Evolutionary conservation across 352 stramenopile species (phyloP), one percentile per base, ranked within the genome.

Genomic region (Phytophthora meadii): DNA sequence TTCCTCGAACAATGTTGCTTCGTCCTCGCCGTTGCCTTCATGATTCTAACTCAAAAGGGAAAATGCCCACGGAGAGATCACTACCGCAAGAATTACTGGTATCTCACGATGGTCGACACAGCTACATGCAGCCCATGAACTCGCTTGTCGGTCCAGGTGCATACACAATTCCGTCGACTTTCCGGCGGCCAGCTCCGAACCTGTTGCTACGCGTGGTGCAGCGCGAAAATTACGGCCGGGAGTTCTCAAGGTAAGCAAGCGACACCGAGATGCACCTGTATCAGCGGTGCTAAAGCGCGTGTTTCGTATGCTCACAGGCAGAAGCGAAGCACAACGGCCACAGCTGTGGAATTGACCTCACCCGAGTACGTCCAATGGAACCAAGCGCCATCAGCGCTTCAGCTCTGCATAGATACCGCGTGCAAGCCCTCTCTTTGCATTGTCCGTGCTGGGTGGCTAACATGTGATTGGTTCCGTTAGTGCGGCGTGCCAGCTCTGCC

Each of bases 151-250:
- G 82, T 0, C 82, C 82, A 2, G 80, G 82, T 11, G 71, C 78
- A 25, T 89, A 91, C 52, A 67, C 52, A 34, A 88, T 91, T 46
- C 80, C 80, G 12, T 91, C 82, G 19, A 79, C 70, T 12, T 90
- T 90, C 61, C 54, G 64, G 25, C 64, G 54, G 11, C 45, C 42
- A 12, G 11, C 50, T 25, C 58, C 68, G 10, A 89, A 88, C 36
- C 51, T 76, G 28, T 52, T 77, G 15, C 48, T 86, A 28, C 77
- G 70, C 25, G 65, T 72, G 9, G 70, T 89, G 42, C 82, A 89
- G 32, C 79, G 71, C 28, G 57, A 81, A 27, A 72, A 66, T 12
- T 90, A 82, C 36, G 82, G 82, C 32, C 71, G 82, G 24, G 77
- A 90, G 22, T 90, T 89, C 57, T 72, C 79, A 12, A 77, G 77